Evolutionary conservation across 2,329 filamentous ascomycete genomes (phyloP).

Genomic region (Cadophora sp.): DNA sequence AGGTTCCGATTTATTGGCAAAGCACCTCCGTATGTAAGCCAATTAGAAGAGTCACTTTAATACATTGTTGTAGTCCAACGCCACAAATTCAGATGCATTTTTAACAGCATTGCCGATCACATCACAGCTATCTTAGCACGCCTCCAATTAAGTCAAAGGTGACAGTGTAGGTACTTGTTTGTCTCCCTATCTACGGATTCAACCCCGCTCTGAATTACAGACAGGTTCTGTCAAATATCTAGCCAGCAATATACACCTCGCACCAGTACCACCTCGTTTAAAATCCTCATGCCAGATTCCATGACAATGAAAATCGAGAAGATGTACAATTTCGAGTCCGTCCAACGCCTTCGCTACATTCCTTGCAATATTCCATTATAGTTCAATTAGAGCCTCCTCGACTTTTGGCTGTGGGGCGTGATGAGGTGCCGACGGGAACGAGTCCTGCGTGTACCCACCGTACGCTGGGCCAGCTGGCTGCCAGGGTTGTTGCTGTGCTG

Average conservation of each 20-base stretch:
- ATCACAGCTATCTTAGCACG: too few relatives aligned
- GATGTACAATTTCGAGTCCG: constrained; percentile 6
- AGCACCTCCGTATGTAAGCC: too few relatives aligned
- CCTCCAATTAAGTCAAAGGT: not conserved
- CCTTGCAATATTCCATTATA: constrained; percentile 67
- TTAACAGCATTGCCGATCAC: not conserved
- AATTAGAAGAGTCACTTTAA: not conserved
- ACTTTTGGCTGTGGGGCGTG: constrained; percentile 60
- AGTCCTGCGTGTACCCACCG: constrained; percentile 61
- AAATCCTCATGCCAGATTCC: constrained; percentile 1
- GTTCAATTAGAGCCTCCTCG: constrained; percentile 82
- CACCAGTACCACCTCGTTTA: not conserved
- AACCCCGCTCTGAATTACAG: not conserved
- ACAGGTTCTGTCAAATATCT: not conserved
- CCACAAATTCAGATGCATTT: not conserved
- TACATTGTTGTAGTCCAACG: not conserved
- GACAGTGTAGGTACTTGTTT: not conserved
- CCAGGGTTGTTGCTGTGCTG: constrained; percentile 51
- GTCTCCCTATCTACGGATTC: not conserved
- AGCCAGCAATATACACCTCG: not conserved
- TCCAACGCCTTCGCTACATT: constrained; percentile 45
- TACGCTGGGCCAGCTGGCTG: constrained; percentile 49
- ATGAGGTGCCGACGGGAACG: constrained; percentile 71
- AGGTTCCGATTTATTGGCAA: not conserved
- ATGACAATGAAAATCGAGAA: not conserved